Base-by-base conservation (phyloP, 805 yeast species). In the Wickerhamomyces queroliae region DNA sequence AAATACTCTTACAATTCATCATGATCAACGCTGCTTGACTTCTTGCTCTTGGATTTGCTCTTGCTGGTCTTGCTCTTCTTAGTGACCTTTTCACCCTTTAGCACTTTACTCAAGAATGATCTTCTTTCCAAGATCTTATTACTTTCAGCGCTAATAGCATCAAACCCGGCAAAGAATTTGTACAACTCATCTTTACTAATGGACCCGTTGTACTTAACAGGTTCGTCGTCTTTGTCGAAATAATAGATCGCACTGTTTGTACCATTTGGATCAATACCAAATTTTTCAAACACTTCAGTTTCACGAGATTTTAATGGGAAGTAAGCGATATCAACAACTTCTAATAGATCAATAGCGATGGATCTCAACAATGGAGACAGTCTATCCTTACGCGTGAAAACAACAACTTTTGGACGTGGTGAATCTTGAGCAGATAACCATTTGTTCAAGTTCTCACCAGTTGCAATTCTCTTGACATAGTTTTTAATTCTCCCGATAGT, bases 341-440 rank as follows among this genome's bases (percentile, higher is more conserved):
- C 78, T 31, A 81, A 56, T 58, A 77, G 80, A 54, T 86, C 95
- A 39, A 85, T 67, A 2, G 91, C 88, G 44, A 87, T 61, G 1
- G 83, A 62, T 52, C 81, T 84, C 50, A 70, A 70, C 41, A 79
- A 55, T 1, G 88, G 74, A 9, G 83, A 67, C 5, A 78, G 58
- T 31, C 59, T 62, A 17, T 62, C 65, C 37, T 71, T 70, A 33
- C 69, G 64, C 1, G 87, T 68, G 20, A 84, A 46, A n/a, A 83
- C 62, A 7, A 84, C 56, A 5, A 75, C 66, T 48, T 74, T 69
- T 18, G 62, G 58, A 34, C 62, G 49, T 22, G 47, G 47, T 9
- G 45, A 6, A 46, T 41, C 4, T 10, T 32, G 31, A 24, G 2
- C 43, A 25, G 36, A 61, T 26, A 19, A 38, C 51, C 54, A 64